phyloP scores from a whole-genome alignment of 2,329 filamentous ascomycete genomes.

The Chaetomium globosum region DNA sequence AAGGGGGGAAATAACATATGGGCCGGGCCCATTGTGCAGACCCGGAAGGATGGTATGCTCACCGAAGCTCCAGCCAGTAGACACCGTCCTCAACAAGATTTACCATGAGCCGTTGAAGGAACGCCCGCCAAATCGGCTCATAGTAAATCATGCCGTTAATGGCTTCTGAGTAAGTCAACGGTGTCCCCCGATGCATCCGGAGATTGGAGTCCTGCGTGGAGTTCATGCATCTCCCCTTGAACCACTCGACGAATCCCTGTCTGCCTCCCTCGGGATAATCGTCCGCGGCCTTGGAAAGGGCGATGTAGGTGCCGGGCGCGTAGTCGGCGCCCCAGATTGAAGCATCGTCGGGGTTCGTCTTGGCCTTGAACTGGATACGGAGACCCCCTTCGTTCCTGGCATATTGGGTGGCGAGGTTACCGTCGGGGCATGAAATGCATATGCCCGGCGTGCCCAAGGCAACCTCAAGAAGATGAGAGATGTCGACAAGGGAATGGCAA shows the following conservation, averaged over 20 bases:
- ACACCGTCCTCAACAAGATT: constrained; percentile 80
- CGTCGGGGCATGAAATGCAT: constrained; percentile 64
- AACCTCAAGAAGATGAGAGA: constrained; percentile 75
- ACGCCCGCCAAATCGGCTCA: constrained; percentile 82
- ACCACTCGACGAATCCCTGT: constrained; percentile 73
- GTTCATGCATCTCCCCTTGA: constrained; percentile 72
- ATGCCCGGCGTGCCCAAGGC: constrained; percentile 73
- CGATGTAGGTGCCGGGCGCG: constrained; percentile 58
- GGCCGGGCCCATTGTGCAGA: neutral
- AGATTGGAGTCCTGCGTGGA: constrained; percentile 47
- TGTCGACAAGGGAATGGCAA: constrained; percentile 86
- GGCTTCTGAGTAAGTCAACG: constrained; percentile 74
- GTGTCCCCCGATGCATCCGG: constrained; percentile 68
- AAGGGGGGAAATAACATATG: neutral
- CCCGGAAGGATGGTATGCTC: constrained; percentile 31
- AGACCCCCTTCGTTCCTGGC: constrained; percentile 54
- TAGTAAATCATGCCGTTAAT: constrained; percentile 79
- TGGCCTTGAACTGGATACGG: constrained; percentile 61
- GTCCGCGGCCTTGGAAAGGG: constrained; percentile 65
- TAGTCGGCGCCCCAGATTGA: constrained; percentile 71
- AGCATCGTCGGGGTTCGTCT: constrained; percentile 43
- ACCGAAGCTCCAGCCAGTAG: constrained; percentile 77
- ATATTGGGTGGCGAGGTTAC: constrained; percentile 56
- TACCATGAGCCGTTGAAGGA: constrained; percentile 70
- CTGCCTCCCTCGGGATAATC: constrained; percentile 73